Conservation (phyloP, 2,329 filamentous ascomycete genomes). For the Fusarium verrucosum region DNA sequence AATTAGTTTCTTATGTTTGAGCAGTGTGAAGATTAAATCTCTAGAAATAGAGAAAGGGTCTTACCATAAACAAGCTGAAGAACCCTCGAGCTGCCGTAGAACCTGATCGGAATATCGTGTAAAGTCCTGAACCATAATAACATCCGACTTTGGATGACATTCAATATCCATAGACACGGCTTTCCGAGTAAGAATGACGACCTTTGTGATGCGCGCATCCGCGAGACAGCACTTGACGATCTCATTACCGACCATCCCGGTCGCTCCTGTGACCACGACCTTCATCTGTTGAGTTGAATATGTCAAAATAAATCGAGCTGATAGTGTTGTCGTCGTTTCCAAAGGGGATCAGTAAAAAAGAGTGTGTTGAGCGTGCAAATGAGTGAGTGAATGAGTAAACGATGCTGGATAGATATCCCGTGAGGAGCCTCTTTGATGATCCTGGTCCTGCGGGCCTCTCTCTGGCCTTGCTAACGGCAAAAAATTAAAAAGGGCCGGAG, state of each 20-base stretch:
- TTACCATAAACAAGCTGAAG: slow-evolving; percentile 72
- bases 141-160: slow-evolving; percentile 59
- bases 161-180: slow-evolving; percentile 55
- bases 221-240: slow-evolving; percentile 62
- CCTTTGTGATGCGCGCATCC: slow-evolving; percentile 59
- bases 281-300: slow-evolving; percentile 55
- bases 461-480: slow-evolving; percentile 24
- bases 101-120: slow-evolving; percentile 56
- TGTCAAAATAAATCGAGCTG: not conserved
- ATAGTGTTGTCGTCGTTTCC: not conserved
- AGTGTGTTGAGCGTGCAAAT: not conserved
- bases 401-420: slow-evolving; percentile 11
- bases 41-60: slow-evolving; percentile 41
- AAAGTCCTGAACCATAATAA: slow-evolving; percentile 64
- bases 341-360: not conserved
- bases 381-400: not conserved
- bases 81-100: slow-evolving; percentile 55
- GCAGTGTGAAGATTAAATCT: not conserved
- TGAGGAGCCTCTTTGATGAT: slow-evolving; percentile 16
- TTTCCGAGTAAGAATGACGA: slow-evolving; percentile 61
- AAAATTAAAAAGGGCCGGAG: slow-evolving; percentile 24
- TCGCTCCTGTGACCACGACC: slow-evolving; percentile 66
- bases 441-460: slow-evolving; percentile 32
- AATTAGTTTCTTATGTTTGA: slow-evolving; percentile 1
- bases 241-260: slow-evolving; percentile 65